Conservation (phyloP, 2,329 filamentous ascomycete species). For the Tolypocladium tundrense region DNA sequence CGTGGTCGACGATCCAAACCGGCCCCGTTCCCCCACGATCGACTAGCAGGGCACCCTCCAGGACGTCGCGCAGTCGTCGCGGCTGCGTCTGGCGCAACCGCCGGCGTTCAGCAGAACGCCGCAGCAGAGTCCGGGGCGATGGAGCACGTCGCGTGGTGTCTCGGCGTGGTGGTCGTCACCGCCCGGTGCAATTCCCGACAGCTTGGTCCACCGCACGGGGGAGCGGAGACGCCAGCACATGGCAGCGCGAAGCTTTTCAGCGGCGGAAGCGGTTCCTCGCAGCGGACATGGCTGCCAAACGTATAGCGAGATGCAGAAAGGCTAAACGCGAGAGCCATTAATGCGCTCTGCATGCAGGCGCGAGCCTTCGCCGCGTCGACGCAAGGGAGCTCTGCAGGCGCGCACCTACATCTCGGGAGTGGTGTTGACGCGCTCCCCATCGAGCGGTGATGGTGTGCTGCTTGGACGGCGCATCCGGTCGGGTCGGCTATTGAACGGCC, state of each 20-base stretch:
- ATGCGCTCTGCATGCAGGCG: background rate
- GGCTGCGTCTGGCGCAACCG: background rate
- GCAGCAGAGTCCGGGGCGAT: too few relatives aligned
- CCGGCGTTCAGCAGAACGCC: background rate
- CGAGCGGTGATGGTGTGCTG: background rate
- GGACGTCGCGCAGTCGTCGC: background rate
- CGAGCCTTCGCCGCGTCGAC: background rate
- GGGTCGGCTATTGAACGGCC: background rate
- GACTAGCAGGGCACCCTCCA: background rate
- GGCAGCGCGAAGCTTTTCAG: background rate
- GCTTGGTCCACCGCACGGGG: background rate
- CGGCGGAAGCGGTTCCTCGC: background rate
- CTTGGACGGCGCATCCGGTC: background rate
- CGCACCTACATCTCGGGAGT: background rate
- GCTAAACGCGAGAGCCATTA: background rate
- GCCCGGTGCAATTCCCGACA: background rate
- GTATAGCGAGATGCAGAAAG: background rate
- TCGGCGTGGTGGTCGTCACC: background rate
- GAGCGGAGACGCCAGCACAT: background rate
- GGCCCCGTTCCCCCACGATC: background rate
- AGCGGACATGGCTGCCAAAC: too few relatives aligned
- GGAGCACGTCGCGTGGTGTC: background rate
- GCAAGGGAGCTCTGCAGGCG: background rate
- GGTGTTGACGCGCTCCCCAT: background rate
- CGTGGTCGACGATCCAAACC: background rate